These are phyloP conservation scores for Coniferiporia sulphurascens DNA, from an alignment of 1,284 basidiomycete species.

Conservation along the genomic window DNA sequence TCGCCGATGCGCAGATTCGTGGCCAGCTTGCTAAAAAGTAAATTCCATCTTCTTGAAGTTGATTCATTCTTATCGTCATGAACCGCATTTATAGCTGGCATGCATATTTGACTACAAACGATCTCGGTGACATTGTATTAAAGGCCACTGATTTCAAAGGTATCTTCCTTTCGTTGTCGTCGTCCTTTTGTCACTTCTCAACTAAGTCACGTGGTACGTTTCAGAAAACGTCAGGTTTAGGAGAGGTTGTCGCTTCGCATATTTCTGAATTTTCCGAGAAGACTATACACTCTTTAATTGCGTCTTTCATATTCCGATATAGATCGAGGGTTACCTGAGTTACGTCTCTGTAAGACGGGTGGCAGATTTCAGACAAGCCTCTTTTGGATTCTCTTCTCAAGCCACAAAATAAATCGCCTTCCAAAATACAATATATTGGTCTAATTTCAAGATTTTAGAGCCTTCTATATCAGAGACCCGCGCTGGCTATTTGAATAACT, in stretches of 20 bases:
- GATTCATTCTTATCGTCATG: background rate
- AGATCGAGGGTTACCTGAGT: too few relatives aligned
- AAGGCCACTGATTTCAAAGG: background rate
- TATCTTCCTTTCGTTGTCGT: background rate
- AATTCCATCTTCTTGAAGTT: background rate
- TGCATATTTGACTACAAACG: constrained; percentile 7
- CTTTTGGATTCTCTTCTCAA: too few relatives aligned
- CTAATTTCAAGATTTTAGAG: too few relatives aligned
- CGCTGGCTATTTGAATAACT: too few relatives aligned
- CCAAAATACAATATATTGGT: too few relatives aligned
- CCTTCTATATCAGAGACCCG: too few relatives aligned
- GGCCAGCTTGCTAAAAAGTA: constrained; percentile 6
- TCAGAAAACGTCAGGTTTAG: background rate
- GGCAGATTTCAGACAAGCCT: too few relatives aligned
- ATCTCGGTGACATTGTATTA: constrained; percentile 2
- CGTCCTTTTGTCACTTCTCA: background rate
- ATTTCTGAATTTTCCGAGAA: background rate
- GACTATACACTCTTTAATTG: background rate
- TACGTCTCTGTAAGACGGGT: too few relatives aligned
- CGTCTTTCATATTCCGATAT: too few relatives aligned
- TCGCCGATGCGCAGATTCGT: constrained; percentile 12
- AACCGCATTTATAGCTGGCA: background rate
- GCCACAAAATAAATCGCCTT: too few relatives aligned
- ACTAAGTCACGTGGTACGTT: background rate
- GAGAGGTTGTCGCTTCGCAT: background rate